phyloP scores from a whole-genome alignment of 2,329 filamentous ascomycete genomes.

The Colletotrichum theobromicola region DNA sequence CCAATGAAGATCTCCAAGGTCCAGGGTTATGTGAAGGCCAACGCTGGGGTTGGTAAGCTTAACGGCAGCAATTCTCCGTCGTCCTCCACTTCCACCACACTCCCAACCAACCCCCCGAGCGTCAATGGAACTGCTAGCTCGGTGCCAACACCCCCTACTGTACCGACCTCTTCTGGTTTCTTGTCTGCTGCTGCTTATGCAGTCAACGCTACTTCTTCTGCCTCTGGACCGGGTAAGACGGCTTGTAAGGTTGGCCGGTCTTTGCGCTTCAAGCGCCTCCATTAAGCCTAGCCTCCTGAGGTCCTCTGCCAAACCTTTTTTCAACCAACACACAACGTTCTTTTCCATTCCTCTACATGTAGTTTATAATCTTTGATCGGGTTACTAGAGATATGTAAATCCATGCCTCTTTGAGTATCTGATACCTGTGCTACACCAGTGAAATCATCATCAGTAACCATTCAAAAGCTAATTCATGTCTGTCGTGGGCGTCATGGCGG shows the following conservation, averaged over 20 bases:
- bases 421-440: not conserved
- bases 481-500: not conserved
- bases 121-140: not conserved
- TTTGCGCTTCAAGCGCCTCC: not conserved
- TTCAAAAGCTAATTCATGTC: not conserved
- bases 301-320: not conserved
- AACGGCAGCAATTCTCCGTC: not conserved
- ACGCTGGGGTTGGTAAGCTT: not conserved
- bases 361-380: not conserved
- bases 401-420: not conserved
- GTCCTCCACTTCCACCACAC: not conserved
- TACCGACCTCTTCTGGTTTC: not conserved
- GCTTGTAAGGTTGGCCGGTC: not conserved
- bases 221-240: not conserved
- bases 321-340: not conserved
- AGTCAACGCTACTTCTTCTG: not conserved
- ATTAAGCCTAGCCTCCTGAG: not conserved
- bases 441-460: not conserved
- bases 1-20: not conserved
- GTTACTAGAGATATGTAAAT: not conserved
- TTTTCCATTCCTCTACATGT: not conserved
- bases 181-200: not conserved
- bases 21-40: not conserved
- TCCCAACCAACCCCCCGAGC: not conserved
- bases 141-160: not conserved